These are phyloP conservation scores for Ruellia speciosa DNA, from an alignment of 305 asterid genomes.

Conservation along the genomic window DNA sequence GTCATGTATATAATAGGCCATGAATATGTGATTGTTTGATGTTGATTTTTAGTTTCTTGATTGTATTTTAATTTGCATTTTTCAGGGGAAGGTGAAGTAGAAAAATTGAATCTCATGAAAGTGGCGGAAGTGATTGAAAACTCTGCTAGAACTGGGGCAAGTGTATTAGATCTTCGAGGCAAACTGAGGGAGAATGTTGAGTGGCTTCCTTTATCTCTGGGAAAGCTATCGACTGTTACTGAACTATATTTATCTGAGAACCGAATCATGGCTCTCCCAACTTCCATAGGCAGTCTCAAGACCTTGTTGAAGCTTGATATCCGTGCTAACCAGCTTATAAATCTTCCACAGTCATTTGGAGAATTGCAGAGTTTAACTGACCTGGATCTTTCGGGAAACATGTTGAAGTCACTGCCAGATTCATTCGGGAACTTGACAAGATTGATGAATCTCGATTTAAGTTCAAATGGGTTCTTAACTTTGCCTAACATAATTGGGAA, in stretches of 20 bases:
- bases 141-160: slow-evolving; percentile 36
- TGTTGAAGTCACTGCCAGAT: slow-evolving; percentile 60
- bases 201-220: slow-evolving; percentile 80
- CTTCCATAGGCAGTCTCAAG: slow-evolving; percentile 40
- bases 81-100: slow-evolving; percentile 30
- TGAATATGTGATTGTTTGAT: background rate
- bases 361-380: slow-evolving; percentile 50
- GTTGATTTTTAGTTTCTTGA: slow-evolving; percentile 15
- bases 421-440: slow-evolving; percentile 54
- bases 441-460: slow-evolving; percentile 55
- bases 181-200: slow-evolving; percentile 66
- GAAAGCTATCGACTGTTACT: slow-evolving; percentile 45
- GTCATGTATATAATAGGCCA: too few species aligned
- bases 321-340: slow-evolving; percentile 65
- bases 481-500: slow-evolving; percentile 51
- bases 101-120: slow-evolving; percentile 45
- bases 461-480: slow-evolving; percentile 50
- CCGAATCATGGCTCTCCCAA: slow-evolving; percentile 72
- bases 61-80: slow-evolving; percentile 22
- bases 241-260: slow-evolving; percentile 57
- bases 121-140: slow-evolving; percentile 60
- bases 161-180: slow-evolving; percentile 51
- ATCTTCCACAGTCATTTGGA: slow-evolving; percentile 69
- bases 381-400: slow-evolving; percentile 53
- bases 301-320: slow-evolving; percentile 48